Base-by-base conservation (phyloP, 179 eudicot species). In the Nepenthes alata region DNA sequence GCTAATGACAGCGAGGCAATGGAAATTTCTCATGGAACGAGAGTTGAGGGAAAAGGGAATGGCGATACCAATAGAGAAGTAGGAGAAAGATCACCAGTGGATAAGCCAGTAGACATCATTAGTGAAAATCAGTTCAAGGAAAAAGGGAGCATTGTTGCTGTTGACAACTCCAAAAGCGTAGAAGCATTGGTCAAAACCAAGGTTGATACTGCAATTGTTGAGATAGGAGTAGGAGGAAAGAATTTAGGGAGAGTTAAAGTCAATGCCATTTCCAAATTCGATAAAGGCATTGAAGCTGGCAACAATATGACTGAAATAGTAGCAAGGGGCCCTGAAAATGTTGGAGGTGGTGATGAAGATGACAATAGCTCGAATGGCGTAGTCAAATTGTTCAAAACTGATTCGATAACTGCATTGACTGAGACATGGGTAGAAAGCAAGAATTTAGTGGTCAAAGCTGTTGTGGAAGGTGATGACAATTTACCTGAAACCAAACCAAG, bases 61-160 rank as follows among this genome's bases (percentile, higher is more conserved):
- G 75, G 65, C 67, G 70, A 65, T 44, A 74, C 60, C 59, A 75
- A 67, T 58, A 70, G 65, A 25, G 66, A 65, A 61, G 67, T 39
- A 47, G 67, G 70, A 52, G 73, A 56, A 58, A 50, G 57, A 60
- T 41, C 68, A 37, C 9, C 56, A 11, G 44, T 14, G 41, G 57
- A 48, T 35, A 60, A 60, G 59, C 52, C 58, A 13, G 37, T 12
- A 8, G 63, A 53, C 47, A 65, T 50, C 64, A 57, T 48, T 65
- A 45, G 70, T 50, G 16, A 51, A 55, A 65, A 61, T 58, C 63
- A 65, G 59, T 58, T 62, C 51, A 49, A 53, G 15, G 70, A 76
- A 56, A 70, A 72, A 59, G 81, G 67, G 69, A 70, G 61, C 39
- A 55, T 60, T 53, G 56, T 11, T 34, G 61, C 56, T 62, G 36